Evolutionary conservation across 2,329 filamentous ascomycete genomes (phyloP), one percentile per base, ranked within the genome.

Genomic region (Fusarium sp.): DNA sequence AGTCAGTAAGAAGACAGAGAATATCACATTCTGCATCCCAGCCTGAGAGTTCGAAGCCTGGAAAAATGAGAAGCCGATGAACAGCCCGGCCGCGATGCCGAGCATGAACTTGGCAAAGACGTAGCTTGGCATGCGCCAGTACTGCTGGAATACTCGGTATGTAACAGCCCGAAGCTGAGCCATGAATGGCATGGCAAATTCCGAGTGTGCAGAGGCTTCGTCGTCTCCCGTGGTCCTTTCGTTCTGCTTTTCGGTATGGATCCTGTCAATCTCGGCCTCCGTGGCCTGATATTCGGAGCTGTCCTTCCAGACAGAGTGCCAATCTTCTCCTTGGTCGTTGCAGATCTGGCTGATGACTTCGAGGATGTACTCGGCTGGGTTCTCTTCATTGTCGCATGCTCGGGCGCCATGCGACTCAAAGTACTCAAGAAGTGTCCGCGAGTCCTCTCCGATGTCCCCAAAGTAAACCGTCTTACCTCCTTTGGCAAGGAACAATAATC

Each of bases 41-140:
- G 91, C 89, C 51, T 88, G 82, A 0, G 88, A 89, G 54, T 84
- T 84, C 7, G 88, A 62, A 6, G 82, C 76, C 4, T 82, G 50
- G 80, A 85, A 93, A 78, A 94, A 93, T 0, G 90, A 91, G 77
- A 94, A 92, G 1, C 92, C 92, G 62, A 94, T 91, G 76, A 95
- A 95, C 2, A 95, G 82, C 7, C 87, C 84, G 27, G 89, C 85
- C 60, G 89, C 84, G 54, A 87, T 68, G 3, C 82, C 90, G 16
- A 95, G 86, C 1, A 85, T 78, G 2, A 88, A 78, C 81, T 95
- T 95, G 60, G 92, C 88, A 78, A 93, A 92, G 74, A 96, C 90
- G 80, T 96, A 96, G 11, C 85, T 85, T 0, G 93, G 93, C 60
- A 90, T 93, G 47, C 93, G 88, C 92, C 93, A 95, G 84, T 95